A percentile compares a stretch with the other conserved stretches of the same genome.
phyloP scores from a whole-genome alignment of 345 rosid genomes.

The Ceriops decandra region DNA sequence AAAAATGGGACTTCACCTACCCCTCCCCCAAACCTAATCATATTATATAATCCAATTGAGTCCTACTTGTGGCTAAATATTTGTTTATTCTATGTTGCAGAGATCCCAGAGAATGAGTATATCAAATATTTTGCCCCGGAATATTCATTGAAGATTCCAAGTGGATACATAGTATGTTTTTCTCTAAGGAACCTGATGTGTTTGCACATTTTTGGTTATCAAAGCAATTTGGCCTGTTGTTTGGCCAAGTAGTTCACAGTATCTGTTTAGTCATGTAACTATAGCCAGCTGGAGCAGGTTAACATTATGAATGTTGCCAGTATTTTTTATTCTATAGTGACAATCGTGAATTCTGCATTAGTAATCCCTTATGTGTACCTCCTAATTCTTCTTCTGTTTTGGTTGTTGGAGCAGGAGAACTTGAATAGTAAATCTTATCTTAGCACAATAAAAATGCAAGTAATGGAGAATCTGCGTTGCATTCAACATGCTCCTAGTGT shows the following conservation, averaged over 20 bases:
- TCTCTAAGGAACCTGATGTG: neutral
- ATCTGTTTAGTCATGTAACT: neutral
- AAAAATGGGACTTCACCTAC: neutral
- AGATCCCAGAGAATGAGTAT: conserved; percentile 88
- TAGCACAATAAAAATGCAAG: conserved; percentile 78
- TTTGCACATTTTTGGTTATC: neutral
- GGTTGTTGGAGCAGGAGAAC: conserved; percentile 65
- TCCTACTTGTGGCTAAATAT: neutral
- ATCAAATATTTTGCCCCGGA: conserved; percentile 87
- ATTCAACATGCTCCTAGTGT: conserved; percentile 96
- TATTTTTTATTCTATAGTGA: neutral
- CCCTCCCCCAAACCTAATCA: neutral
- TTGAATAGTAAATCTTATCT: conserved; percentile 82
- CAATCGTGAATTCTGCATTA: conserved; percentile 1
- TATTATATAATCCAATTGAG: neutral
- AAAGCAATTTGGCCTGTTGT: neutral
- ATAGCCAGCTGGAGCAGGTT: neutral
- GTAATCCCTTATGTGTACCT: neutral
- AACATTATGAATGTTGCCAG: neutral
- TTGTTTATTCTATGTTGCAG: conserved; percentile 39
- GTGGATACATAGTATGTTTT: conserved; percentile 68
- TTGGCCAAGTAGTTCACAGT: neutral
- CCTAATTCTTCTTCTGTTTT: conserved; percentile 3
- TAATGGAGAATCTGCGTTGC: conserved; percentile 78
- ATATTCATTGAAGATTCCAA: conserved; percentile 73